Conservation (phyloP, 768 basidiomycete genomes). For the Crepidotus variabilis region DNA sequence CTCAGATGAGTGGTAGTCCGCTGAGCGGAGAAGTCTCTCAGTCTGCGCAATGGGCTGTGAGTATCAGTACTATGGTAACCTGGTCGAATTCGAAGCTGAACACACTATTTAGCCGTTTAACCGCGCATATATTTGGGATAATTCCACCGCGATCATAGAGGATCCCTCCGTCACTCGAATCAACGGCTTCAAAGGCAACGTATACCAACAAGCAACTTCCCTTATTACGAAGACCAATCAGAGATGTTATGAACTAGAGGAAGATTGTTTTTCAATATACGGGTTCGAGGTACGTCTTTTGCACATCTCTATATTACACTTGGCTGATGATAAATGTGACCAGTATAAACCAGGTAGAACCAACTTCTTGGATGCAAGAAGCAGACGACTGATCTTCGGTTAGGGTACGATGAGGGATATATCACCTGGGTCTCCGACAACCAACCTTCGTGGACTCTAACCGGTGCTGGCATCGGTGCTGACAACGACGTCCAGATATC, state of each 20-base stretch:
- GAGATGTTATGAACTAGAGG: conserved; percentile 57
- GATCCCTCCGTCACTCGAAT: conserved; percentile 46
- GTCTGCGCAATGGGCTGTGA: conserved; percentile 77
- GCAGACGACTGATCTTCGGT: no score
- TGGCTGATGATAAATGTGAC: background rate
- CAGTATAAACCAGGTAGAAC: conserved; percentile 59
- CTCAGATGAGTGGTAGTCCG: conserved; percentile 48
- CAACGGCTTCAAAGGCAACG: conserved; percentile 74
- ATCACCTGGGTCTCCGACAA: conserved; percentile 75
- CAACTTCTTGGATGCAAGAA: background rate
- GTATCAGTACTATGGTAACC: conserved; percentile 21
- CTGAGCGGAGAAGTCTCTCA: conserved; percentile 69
- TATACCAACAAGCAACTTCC: conserved; percentile 82
- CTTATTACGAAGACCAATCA: conserved; percentile 67
- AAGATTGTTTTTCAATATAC: conserved; percentile 60
- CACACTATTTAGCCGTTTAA: conserved; percentile 73
- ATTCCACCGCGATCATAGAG: conserved; percentile 45
- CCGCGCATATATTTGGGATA: conserved; percentile 64
- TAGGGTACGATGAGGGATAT: conserved; percentile 42
- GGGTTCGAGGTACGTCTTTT: conserved; percentile 61
- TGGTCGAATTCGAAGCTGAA: no score
- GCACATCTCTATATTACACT: background rate
- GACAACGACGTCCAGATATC: conserved; percentile 55
- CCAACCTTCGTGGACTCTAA: conserved; percentile 67
- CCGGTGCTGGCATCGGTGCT: conserved; percentile 56